These are phyloP conservation scores for Pachysandra terminalis DNA, from an alignment of 164 flowering plant genomes.

Conservation along the genomic window DNA sequence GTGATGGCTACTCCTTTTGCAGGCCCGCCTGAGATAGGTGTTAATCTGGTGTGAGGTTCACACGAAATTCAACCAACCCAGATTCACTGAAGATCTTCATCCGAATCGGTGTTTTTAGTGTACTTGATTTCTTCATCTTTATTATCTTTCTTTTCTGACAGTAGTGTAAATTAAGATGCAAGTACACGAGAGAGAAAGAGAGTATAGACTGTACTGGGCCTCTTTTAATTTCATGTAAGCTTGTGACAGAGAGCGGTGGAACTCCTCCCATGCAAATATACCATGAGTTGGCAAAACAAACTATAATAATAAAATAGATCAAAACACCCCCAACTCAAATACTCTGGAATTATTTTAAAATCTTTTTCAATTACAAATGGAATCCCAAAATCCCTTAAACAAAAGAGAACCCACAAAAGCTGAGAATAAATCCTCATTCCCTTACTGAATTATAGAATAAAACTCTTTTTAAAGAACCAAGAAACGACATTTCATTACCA, in stretches of 20 bases:
- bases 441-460: constrained; percentile 33
- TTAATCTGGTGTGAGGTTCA: no score
- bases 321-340: constrained; percentile 10
- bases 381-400: constrained; percentile 19
- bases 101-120: no score
- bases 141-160: no score
- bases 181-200: no score
- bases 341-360: not conserved
- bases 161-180: no score
- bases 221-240: no score
- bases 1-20: no score
- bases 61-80: no score
- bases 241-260: not conserved
- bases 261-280: constrained; percentile 28
- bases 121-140: no score
- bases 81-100: no score
- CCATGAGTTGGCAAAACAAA: constrained; percentile 26
- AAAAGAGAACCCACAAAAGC: constrained; percentile 21
- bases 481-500: constrained; percentile 44
- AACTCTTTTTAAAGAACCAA: constrained; percentile 16
- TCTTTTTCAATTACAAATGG: not conserved
- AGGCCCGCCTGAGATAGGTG: no score
- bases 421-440: constrained; percentile 39
- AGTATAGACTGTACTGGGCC: no score
- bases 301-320: constrained; percentile 7